These are phyloP conservation scores for Paramyrothecium roridum DNA, from an alignment of 2,329 filamentous ascomycete genomes.

Conservation along the genomic window DNA sequence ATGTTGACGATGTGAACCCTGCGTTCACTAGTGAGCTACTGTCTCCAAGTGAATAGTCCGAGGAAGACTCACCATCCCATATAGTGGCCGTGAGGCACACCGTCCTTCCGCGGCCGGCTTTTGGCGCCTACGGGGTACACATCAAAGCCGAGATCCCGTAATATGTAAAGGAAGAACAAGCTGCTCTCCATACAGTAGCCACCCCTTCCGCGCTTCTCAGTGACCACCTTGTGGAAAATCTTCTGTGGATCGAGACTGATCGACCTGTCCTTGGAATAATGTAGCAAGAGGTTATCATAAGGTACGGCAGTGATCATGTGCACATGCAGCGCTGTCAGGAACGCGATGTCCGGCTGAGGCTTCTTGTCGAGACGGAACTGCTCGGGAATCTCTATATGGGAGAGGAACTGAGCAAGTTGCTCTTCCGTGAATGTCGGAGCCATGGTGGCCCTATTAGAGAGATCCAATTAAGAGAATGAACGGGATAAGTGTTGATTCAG, in stretches of 20 bases:
- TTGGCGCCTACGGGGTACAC: conserved; percentile 56
- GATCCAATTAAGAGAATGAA: too few relatives aligned
- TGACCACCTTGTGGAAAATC: conserved; percentile 49
- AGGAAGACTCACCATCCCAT: conserved; percentile 37
- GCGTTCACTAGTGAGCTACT: not conserved
- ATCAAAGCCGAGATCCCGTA: conserved; percentile 46
- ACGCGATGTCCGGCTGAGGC: conserved; percentile 20
- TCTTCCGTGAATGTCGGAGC: conserved; percentile 21
- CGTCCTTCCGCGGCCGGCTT: conserved; percentile 35
- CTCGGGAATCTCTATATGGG: conserved; percentile 20
- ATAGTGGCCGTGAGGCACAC: conserved; percentile 38
- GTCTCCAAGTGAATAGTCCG: conserved; percentile 13
- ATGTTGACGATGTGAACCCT: conserved; percentile 59
- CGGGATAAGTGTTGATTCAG: too few relatives aligned
- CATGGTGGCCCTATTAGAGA: conserved; percentile 12
- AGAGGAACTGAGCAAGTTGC: conserved; percentile 24
- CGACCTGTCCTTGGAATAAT: conserved; percentile 40
- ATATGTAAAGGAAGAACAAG: conserved; percentile 51
- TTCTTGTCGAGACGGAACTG: conserved; percentile 20
- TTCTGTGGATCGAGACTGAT: conserved; percentile 40
- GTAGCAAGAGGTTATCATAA: conserved; percentile 55
- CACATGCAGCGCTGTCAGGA: conserved; percentile 36
- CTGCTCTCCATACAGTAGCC: conserved; percentile 61
- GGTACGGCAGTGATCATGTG: conserved; percentile 49
- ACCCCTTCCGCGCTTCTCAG: conserved; percentile 37